Base-by-base conservation (phyloP, 495 filamentous ascomycete species). In the Penicillium cinerascens region DNA sequence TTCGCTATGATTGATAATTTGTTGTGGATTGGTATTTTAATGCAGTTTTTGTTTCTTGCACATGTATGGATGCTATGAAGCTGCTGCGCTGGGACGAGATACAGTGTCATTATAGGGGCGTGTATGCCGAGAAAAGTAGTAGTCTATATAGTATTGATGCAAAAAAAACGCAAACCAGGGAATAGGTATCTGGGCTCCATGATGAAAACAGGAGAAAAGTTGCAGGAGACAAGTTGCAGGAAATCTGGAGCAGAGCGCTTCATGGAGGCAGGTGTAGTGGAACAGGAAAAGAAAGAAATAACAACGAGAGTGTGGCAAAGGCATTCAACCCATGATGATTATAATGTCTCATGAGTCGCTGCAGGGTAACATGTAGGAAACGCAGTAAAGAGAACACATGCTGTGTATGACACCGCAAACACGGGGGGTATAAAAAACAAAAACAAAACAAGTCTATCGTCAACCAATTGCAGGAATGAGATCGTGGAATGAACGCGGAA, bases 371-470 rank as follows among this genome's bases (percentile, higher is more conserved):
- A 33, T n/a, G 23, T 20, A 41, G 43, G 38, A 60, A 55, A 63
- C 40, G 53, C 53, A 60, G 42, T 51, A n/a, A 49, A 55, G 56
- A 56, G 25, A 42, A 55, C 29, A 55, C 59, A 52, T 35, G 51
- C 52, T 59, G 58, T 61, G 58, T 56, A 62, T 47, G 40, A 27
- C 41, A 47, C 42, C 46, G 44, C 44, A 59, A 52, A 49, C 55
- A 62, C 40, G 49, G 60, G 59, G 63, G 67, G 68, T 68, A 70
- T 70, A 71, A 67, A 53, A 18, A 58, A 51, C 26, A 62, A 47
- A 50, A 56, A 56, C 52, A 55, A 50, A 61, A 56, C 54, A 55
- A 46, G 22, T 67, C 60, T 65, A 58, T 60, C 55, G 47, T 63
- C 64, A 67, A 56, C 49, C 27, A 46, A 51, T 42, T 40, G 49